Percentiles rank a stretch among this genome's conserved stretches.
Conservation (phyloP, 345 rosid species). For the Corchorus olitorius region DNA sequence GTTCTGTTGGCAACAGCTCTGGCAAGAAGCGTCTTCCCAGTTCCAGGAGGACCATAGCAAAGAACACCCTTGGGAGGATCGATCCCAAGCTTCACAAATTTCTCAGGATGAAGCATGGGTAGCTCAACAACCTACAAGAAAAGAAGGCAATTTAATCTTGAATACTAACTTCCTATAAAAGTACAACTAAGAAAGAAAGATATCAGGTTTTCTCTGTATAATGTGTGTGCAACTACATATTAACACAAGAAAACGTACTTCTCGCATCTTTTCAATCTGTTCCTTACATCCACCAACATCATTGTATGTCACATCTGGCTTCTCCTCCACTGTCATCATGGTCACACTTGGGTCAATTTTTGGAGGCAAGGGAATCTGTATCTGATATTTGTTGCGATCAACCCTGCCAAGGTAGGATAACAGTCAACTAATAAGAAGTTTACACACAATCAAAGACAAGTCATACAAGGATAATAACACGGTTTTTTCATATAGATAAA, state of each 20-base stretch:
- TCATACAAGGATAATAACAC: neutral
- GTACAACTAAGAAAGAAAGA: neutral
- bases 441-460: neutral
- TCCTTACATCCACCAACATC: conserved; percentile 99
- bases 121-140: conserved; percentile 22
- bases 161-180: neutral
- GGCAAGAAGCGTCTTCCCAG: conserved; percentile 18
- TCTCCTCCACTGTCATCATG: conserved; percentile 99
- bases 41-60: conserved; percentile 78
- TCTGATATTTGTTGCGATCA: conserved; percentile 97
- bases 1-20: conserved; percentile 99
- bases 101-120: conserved; percentile 40
- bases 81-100: conserved; percentile 97
- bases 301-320: conserved; percentile 96
- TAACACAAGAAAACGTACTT: conserved; percentile 48
- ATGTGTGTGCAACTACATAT: neutral
- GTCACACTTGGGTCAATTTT: conserved; percentile 99
- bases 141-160: neutral
- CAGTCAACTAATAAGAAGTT: conserved; percentile 9
- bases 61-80: conserved; percentile 99
- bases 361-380: conserved; percentile 97
- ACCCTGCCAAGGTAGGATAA: conserved; percentile 55
- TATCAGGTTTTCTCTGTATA: neutral
- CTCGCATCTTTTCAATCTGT: conserved; percentile 97
- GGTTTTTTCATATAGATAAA: neutral